Percentiles rank a stretch among this genome's conserved stretches.
phyloP scores from a whole-genome alignment of 2,329 filamentous ascomycete species.

The Xylariaceae sp. region DNA sequence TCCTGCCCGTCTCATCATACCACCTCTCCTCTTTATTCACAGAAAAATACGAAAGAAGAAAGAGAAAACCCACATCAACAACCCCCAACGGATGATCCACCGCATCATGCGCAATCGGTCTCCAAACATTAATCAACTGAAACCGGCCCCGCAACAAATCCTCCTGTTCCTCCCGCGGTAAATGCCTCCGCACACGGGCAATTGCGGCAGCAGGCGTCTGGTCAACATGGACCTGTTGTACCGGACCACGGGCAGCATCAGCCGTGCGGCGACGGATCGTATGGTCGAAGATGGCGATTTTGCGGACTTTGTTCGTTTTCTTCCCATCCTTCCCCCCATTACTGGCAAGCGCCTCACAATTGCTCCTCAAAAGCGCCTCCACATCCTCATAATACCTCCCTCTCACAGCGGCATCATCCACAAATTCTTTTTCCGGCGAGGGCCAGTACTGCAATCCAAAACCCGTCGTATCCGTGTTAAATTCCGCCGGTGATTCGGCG shows the following conservation, averaged over 20 bases:
- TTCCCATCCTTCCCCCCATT: not conserved
- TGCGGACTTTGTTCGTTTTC: slow-evolving; percentile 17
- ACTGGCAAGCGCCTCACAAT: slow-evolving; percentile 37
- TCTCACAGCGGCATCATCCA: slow-evolving; percentile 50
- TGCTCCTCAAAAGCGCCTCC: slow-evolving; percentile 49
- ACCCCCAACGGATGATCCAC: slow-evolving; percentile 58
- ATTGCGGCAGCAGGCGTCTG: slow-evolving; percentile 61
- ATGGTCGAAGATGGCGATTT: slow-evolving; percentile 64
- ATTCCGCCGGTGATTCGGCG: slow-evolving; percentile 40
- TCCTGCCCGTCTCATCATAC: not conserved
- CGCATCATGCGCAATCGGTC: slow-evolving; percentile 58
- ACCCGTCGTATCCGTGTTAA: slow-evolving; percentile 53
- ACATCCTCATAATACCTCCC: slow-evolving; percentile 57
- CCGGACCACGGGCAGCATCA: slow-evolving; percentile 55
- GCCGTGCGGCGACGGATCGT: slow-evolving; percentile 56
- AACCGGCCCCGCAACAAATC: slow-evolving; percentile 48
- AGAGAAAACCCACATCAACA: slow-evolving; percentile 39
- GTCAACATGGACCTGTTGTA: slow-evolving; percentile 67
- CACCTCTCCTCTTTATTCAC: not conserved
- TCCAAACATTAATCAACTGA: slow-evolving; percentile 68
- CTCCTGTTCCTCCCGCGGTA: slow-evolving; percentile 49
- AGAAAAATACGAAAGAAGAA: not conserved
- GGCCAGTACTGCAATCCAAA: slow-evolving; percentile 52
- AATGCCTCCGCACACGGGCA: slow-evolving; percentile 56
- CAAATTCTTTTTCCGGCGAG: slow-evolving; percentile 49